Conservation (phyloP, 164 flowering plant species). For the Annona cherimola region DNA sequence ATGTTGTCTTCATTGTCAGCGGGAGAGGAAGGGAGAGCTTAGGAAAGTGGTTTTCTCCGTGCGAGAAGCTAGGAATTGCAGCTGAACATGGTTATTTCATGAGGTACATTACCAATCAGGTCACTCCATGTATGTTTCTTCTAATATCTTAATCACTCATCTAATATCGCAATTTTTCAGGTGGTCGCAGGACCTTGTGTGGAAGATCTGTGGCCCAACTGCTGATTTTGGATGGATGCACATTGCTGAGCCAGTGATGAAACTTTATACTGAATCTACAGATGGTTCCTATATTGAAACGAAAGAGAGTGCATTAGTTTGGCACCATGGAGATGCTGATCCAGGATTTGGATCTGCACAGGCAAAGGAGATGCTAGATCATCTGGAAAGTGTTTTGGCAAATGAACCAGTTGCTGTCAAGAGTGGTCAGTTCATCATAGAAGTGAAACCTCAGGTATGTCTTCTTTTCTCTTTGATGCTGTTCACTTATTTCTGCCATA, state of each 20-base stretch:
- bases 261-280: constrained; percentile 15
- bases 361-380: constrained; percentile 57
- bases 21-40: constrained; percentile 68
- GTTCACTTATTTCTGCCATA: neutral
- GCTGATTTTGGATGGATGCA: constrained; percentile 49
- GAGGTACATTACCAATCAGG: constrained; percentile 31
- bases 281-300: constrained; percentile 46
- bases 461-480: constrained; percentile 13
- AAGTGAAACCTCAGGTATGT: constrained; percentile 59
- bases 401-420: constrained; percentile 59
- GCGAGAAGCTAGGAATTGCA: constrained; percentile 70
- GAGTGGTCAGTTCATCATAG: constrained; percentile 49
- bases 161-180: constrained; percentile 19
- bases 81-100: constrained; percentile 79
- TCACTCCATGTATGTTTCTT: constrained; percentile 15
- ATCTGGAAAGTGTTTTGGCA: constrained; percentile 47
- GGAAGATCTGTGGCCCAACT: constrained; percentile 42
- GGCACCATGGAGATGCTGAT: constrained; percentile 56
- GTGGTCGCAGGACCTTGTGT: constrained; percentile 37
- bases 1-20: constrained; percentile 67
- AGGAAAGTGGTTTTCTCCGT: constrained; percentile 70
- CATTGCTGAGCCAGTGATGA: constrained; percentile 35
- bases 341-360: constrained; percentile 48
- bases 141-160: constrained; percentile 18
- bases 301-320: constrained; percentile 55